Conservation (phyloP, 192 early-diverging fungal species). For the Coemansia sp. region DNA sequence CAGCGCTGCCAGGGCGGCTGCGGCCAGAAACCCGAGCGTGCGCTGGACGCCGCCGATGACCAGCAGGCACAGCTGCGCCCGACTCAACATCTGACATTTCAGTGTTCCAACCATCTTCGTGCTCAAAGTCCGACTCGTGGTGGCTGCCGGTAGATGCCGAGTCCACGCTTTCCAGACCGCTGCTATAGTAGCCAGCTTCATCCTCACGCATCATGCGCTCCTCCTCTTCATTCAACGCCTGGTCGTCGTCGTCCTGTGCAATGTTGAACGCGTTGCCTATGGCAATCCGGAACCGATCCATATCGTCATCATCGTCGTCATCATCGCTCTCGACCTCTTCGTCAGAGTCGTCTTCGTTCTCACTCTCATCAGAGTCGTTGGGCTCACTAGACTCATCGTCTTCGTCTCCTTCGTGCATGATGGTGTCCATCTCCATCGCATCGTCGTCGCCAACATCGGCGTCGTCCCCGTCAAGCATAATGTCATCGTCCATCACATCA, state of each 20-base stretch:
- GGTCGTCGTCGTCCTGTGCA: conserved; percentile 19
- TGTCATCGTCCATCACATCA: conserved; percentile 58
- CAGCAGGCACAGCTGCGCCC: background rate
- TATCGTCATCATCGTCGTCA: background rate
- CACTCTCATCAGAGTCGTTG: conserved; percentile 54
- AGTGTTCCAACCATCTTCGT: conserved; percentile 34
- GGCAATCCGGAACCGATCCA: conserved; percentile 22
- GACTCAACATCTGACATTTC: conserved; percentile 31
- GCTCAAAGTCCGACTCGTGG: conserved; percentile 5
- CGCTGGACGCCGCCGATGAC: background rate
- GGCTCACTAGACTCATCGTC: conserved; percentile 46
- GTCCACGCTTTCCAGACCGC: conserved; percentile 56
- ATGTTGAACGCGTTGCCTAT: conserved; percentile 35
- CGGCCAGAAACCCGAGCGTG: conserved; percentile 8
- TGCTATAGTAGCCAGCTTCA: conserved; percentile 57
- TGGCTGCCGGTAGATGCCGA: conserved; percentile 55
- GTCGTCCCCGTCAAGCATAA: conserved; percentile 50
- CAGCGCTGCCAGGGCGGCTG: conserved; percentile 18
- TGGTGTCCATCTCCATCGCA: conserved; percentile 42
- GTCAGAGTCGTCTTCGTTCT: conserved; percentile 50
- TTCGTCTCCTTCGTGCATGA: conserved; percentile 52
- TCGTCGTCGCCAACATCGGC: conserved; percentile 70
- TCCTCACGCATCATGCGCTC: conserved; percentile 57
- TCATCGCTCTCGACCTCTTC: conserved; percentile 29
- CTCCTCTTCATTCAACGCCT: conserved; percentile 25